phyloP scores from a whole-genome alignment of 768 basidiomycete species.

The Suillus subalutaceus region DNA sequence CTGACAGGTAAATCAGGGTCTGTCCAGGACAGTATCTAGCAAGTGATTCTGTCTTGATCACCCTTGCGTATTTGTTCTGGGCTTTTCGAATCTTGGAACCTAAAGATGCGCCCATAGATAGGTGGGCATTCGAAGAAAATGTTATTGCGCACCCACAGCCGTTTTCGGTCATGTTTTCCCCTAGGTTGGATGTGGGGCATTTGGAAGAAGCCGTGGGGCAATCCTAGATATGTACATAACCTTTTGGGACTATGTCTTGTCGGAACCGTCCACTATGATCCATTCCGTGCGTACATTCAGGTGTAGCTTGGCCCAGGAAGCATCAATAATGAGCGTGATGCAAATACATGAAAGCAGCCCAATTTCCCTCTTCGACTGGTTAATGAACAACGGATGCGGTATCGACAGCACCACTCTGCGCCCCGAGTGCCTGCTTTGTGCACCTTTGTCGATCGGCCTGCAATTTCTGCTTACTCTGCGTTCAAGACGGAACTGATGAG shows the following conservation, averaged over 20 bases:
- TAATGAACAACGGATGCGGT: background rate
- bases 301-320: background rate
- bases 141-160: slow-evolving; percentile 59
- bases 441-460: background rate
- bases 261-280: background rate
- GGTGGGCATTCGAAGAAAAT: slow-evolving; percentile 56
- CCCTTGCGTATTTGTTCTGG: slow-evolving; percentile 64
- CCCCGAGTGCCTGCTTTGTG: background rate
- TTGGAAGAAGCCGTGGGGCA: slow-evolving; percentile 8
- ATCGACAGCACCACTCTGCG: background rate
- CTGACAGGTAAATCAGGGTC: slow-evolving; percentile 36
- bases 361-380: background rate
- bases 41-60: slow-evolving; percentile 56
- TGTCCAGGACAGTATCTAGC: slow-evolving; percentile 60
- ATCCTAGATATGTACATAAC: background rate
- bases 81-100: slow-evolving; percentile 56
- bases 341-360: background rate
- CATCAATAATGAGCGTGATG: background rate
- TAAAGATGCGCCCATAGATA: slow-evolving; percentile 55
- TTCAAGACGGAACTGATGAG: background rate
- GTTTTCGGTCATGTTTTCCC: slow-evolving; percentile 56
- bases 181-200: slow-evolving; percentile 30
- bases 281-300: background rate
- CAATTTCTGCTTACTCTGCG: background rate
- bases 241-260: background rate